Evolutionary conservation across 768 basidiomycete genomes (phyloP), one percentile per base, ranked within the genome.

Genomic region (Austroboletus eburneus): DNA sequence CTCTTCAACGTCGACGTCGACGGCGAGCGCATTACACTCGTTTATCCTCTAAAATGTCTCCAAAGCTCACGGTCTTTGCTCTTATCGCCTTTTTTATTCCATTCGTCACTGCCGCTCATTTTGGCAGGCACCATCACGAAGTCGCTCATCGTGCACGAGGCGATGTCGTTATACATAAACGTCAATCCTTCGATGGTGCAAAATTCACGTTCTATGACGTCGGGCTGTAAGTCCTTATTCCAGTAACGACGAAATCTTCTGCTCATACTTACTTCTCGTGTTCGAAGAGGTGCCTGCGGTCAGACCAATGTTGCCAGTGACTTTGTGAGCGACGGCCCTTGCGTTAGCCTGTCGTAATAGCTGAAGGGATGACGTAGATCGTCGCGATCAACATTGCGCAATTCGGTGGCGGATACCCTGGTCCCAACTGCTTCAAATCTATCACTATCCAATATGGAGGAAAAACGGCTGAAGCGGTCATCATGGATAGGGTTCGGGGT

Each of bases 361-460:
- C 44, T 55, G 17, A 16, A 27, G 9, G 38, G 29, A 34, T 8
- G 22, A 39, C 40, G 23, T 46, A 80, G 79, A 78, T 80, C 46
- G 79, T 81, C 18, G 79, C 80, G 1, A 48, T 80, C 30, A 80
- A 75, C 58, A 59, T 49, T 43, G 57, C 73, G 59, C 74, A 83
- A 69, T 87, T 67, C 55, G 83, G 83, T 13, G 49, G 48, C 33
- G 75, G 76, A 6, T 85, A 79, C 62, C 85, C 87, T 5, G 79
- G 84, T 2, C 78, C 80, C 18, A 42, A 79, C 32, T 91, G 89
- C 64, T 76, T 76, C 59, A 67, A 77, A 58, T 56, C 52, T 17
- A 83, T 91, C 53, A 76, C 74, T 9, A 81, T 91, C 65, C 67
- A 69, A 5, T 80, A 72, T 57, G 70, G 72, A 30, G 86, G 86